Evolutionary conservation across 1,284 basidiomycete genomes (phyloP).

Genomic region (Trichosporon asahii): DNA sequence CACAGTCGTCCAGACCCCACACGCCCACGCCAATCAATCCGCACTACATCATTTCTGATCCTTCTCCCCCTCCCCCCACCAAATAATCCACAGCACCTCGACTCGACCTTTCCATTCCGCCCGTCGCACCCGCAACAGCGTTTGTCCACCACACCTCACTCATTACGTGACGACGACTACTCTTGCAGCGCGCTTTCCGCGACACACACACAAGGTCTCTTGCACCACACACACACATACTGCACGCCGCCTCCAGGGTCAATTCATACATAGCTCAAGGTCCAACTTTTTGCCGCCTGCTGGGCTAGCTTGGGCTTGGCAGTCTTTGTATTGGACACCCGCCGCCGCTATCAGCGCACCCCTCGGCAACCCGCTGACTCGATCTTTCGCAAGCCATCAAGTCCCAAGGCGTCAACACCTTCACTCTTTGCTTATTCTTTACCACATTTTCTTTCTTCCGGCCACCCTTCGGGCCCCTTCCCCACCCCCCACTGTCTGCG

Average conservation of each 20-base stretch:
- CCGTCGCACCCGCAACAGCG: neutral
- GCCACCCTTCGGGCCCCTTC: neutral
- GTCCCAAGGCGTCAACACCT: neutral
- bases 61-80: neutral
- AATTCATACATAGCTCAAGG: slow-evolving; percentile 7
- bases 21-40: slow-evolving; percentile 1
- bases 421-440: neutral
- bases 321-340: slow-evolving; percentile 3
- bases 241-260: slow-evolving; percentile 2
- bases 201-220: neutral
- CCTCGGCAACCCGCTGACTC: neutral
- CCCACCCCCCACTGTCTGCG: neutral
- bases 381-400: neutral
- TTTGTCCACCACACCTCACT: neutral
- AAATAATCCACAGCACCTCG: neutral
- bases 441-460: neutral
- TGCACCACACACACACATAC: neutral
- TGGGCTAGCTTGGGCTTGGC: neutral
- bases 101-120: neutral
- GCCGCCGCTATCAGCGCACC: neutral
- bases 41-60: slow-evolving; percentile 2
- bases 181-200: neutral
- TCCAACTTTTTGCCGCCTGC: slow-evolving; percentile 1
- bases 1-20: neutral
- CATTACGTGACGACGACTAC: slow-evolving; percentile 1